These are phyloP conservation scores for Erodium trifolium DNA, from an alignment of 441 rosid species.

Conservation along the genomic window DNA sequence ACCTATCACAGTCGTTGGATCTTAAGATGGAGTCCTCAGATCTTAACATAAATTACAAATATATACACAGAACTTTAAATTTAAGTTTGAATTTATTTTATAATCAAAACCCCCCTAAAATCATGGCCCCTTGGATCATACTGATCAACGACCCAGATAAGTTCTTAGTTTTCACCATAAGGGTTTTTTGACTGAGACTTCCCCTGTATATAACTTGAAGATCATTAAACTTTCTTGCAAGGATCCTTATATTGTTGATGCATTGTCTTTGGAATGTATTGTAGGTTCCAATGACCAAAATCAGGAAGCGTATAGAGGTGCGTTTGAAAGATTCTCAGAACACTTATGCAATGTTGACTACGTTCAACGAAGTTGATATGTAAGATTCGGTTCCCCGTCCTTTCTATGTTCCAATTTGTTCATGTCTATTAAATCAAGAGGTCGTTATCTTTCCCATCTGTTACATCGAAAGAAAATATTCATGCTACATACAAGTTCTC, in stretches of 20 bases:
- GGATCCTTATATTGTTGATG: not conserved
- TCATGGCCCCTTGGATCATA: too few species aligned
- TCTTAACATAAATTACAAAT: too few species aligned
- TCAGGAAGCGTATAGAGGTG: constrained; percentile 48
- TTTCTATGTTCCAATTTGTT: not conserved
- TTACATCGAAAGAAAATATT: not conserved
- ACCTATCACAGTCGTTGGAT: too few species aligned
- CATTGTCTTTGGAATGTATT: constrained; percentile 6
- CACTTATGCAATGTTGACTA: constrained; percentile 45
- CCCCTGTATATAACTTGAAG: not conserved
- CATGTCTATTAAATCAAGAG: not conserved
- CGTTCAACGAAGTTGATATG: constrained; percentile 59
- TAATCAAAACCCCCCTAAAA: too few species aligned
- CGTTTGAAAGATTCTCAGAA: constrained; percentile 56
- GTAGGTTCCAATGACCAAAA: constrained; percentile 58
- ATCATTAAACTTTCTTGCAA: not conserved
- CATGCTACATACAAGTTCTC: not conserved
- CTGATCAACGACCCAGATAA: too few species aligned
- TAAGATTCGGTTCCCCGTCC: constrained; percentile 16
- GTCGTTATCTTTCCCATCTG: not conserved
- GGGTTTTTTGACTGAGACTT: too few species aligned
- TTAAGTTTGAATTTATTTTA: too few species aligned
- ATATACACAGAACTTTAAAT: too few species aligned
- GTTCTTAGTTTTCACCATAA: too few species aligned
- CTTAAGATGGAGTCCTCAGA: too few species aligned